These are phyloP conservation scores for Hermanozyma aechmeae DNA, from an alignment of 805 yeast genomes.

Conservation along the genomic window DNA sequence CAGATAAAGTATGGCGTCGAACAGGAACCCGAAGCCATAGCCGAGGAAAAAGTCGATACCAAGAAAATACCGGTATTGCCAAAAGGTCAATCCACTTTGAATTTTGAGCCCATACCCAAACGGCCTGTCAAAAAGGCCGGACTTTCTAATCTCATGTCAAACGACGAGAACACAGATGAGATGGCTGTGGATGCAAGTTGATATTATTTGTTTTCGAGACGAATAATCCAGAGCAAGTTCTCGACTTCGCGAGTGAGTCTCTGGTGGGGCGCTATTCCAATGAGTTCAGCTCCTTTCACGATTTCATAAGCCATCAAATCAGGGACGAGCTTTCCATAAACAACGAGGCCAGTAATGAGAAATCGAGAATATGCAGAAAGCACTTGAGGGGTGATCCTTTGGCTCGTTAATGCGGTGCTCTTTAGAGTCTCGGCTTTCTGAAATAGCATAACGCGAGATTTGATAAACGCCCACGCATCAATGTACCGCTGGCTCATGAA, in stretches of 20 bases:
- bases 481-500: conserved; percentile 39
- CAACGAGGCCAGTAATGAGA: conserved; percentile 24
- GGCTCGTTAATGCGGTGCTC: conserved; percentile 1
- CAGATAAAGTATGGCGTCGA: conserved; percentile 2
- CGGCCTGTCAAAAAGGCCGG: conserved; percentile 21
- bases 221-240: conserved; percentile 6
- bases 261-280: conserved; percentile 16
- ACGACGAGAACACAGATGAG: conserved; percentile 8
- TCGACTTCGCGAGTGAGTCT: conserved; percentile 14
- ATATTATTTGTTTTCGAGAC: neutral
- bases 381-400: conserved; percentile 8
- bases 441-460: neutral
- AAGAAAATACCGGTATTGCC: neutral
- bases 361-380: conserved; percentile 17
- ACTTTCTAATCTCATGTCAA: conserved; percentile 22
- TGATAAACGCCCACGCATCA: conserved; percentile 32
- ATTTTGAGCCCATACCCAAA: conserved; percentile 2
- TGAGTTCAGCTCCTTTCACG: conserved; percentile 16
- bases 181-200: conserved; percentile 4
- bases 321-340: conserved; percentile 32
- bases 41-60: too few relatives aligned
- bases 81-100: neutral
- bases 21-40: conserved; percentile 8
- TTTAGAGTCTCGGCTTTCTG: conserved; percentile 2
- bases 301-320: conserved; percentile 28